Percentiles rank a stretch among this genome's conserved stretches.
phyloP scores from a whole-genome alignment of 805 yeast genomes.

The Yarrowia sp. region DNA sequence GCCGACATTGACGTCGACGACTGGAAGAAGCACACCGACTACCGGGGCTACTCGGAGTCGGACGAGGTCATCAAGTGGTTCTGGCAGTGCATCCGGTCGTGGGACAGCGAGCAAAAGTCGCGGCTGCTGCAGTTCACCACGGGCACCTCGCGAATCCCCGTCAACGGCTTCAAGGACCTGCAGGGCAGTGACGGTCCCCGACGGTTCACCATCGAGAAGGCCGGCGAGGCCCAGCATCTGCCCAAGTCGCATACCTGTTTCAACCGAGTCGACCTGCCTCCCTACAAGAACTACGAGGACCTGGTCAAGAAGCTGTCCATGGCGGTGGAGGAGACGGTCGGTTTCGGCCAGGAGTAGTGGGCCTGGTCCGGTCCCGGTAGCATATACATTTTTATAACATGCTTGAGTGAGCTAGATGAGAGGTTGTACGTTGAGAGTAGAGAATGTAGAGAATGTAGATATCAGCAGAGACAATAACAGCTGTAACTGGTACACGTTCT shows the following conservation, averaged over 20 bases:
- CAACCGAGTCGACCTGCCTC: constrained; percentile 98
- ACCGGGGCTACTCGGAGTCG: constrained; percentile 94
- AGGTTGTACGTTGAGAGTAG: too few relatives aligned
- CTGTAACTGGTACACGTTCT: too few relatives aligned
- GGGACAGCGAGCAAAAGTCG: constrained; percentile 98
- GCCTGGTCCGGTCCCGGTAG: constrained; percentile 9
- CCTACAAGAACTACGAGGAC: constrained; percentile 81
- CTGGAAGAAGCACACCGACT: constrained; percentile 99
- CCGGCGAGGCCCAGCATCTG: constrained; percentile 88
- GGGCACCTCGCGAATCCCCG: constrained; percentile 99
- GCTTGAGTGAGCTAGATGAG: constrained; percentile 32
- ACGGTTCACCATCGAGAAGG: constrained; percentile 97
- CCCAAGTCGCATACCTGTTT: constrained; percentile 99
- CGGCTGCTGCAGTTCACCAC: constrained; percentile 96
- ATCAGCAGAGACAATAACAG: too few relatives aligned
- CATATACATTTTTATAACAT: constrained; percentile 32
- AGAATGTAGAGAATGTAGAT: too few relatives aligned
- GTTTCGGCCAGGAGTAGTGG: constrained; percentile 92
- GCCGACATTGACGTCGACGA: constrained; percentile 98
- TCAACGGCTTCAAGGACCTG: constrained; percentile 96
- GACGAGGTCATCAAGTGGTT: constrained; percentile 99
- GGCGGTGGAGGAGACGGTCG: constrained; percentile 99
- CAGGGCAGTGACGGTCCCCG: constrained; percentile 99
- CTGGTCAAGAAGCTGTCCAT: constrained; percentile 88
- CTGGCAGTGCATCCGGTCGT: constrained; percentile 90